phyloP scores from a whole-genome alignment of 768 basidiomycete species.

The Rhodotorula graminis region DNA sequence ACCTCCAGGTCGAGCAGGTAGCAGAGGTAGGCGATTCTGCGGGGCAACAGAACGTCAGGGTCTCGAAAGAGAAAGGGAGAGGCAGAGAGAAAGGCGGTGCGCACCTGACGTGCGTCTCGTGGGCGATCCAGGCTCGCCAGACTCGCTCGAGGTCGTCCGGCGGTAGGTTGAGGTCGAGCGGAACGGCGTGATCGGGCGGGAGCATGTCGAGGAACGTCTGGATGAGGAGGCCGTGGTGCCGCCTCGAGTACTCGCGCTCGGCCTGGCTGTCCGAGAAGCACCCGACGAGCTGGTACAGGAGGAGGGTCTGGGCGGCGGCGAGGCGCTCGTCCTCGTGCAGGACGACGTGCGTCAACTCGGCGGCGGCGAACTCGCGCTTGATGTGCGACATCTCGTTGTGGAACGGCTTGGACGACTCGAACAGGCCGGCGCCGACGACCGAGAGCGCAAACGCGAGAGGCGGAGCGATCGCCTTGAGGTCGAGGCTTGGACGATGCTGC shows the following conservation, averaged over 20 bases:
- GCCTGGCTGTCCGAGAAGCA: background rate
- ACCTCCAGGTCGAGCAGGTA: constrained; percentile 5
- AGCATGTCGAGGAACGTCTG: background rate
- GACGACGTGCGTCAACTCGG: background rate
- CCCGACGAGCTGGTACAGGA: constrained; percentile 4
- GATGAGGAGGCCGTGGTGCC: background rate
- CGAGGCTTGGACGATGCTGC: background rate
- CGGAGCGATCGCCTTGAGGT: background rate
- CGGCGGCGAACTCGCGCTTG: constrained; percentile 9
- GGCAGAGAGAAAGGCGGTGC: background rate
- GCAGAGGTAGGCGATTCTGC: constrained; percentile 8
- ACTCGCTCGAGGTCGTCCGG: background rate
- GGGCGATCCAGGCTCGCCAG: background rate
- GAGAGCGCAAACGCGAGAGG: constrained; percentile 2
- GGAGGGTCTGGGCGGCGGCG: background rate
- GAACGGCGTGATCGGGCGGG: background rate
- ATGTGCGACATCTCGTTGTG: background rate
- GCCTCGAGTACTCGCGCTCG: background rate
- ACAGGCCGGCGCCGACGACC: constrained; percentile 9
- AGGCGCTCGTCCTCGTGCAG: background rate
- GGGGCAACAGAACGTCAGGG: background rate
- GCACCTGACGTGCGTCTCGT: constrained; percentile 5
- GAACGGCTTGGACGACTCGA: background rate
- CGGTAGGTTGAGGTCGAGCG: background rate
- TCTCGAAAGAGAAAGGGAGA: too few species aligned